Evolutionary conservation across 345 rosid species (phyloP), one percentile per base, ranked within the genome.

Genomic region (Eucalyptus sp.): DNA sequence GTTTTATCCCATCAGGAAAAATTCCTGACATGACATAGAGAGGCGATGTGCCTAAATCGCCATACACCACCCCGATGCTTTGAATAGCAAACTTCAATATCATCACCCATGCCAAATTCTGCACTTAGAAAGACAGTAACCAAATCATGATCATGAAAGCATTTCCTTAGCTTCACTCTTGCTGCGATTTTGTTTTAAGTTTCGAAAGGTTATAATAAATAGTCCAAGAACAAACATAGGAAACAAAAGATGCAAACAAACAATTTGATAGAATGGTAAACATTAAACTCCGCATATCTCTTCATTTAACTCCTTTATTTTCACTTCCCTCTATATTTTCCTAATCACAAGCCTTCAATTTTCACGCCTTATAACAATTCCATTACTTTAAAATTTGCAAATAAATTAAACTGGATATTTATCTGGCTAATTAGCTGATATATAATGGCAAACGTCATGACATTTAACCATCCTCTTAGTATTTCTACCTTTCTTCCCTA

Each of bases 31-130:
- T 24, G 62, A 90, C 90, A 24, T 91, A 90, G 20, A 92, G 88
- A 16, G 94, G 93, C 58, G 91, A 90, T 7, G 93, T 92, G 7
- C 93, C 93, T 8, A 92, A 49, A 50, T 93, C 93, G 7, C 94
- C 93, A 43, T 91, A 93, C 15, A 93, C 93, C 9, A 93, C 64
- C 6, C 94, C 93, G 13, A 91, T 88, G 88, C 92, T 89, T 33
- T 93, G 92, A 64, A 92, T 88, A 37, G 92, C 92, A 27, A 92
- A 84, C 80, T 86, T 71, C 88, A 83, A 7, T 5, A 84, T 49
- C 60, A 79, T 64, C n/a, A 50, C 10, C 91, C 91, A 89, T 10
- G 58, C 64, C 24, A 50, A 41, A 41, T 31, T 84, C 90, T 44
- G 86, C 87, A 80, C 76, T 87, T 14, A 51, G 29, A 52, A 49